These are phyloP conservation scores for Avena insularis DNA, from an alignment of 176 grass and related monocot species.

Conservation along the genomic window DNA sequence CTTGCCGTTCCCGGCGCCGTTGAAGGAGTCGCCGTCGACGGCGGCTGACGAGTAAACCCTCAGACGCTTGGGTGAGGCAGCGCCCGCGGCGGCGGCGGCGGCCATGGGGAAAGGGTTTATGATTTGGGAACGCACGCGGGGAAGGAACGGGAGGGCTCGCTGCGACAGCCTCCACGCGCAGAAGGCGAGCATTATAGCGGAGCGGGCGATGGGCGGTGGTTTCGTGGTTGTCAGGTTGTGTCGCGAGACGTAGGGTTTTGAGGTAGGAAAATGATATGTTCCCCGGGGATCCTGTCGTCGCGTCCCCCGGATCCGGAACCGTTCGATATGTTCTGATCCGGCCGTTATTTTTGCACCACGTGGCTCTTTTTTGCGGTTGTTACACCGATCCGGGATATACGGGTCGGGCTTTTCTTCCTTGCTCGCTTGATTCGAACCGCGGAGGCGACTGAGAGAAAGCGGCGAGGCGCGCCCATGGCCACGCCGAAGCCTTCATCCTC, in stretches of 20 bases:
- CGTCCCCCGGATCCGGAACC: too few relatives aligned
- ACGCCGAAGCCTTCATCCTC: too few relatives aligned
- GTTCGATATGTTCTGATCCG: too few relatives aligned
- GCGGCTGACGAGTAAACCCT: conserved; percentile 43
- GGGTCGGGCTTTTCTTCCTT: too few relatives aligned
- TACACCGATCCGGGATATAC: too few relatives aligned
- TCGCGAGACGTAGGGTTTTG: conserved; percentile 43
- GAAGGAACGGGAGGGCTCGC: conserved; percentile 58
- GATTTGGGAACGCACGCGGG: conserved; percentile 45
- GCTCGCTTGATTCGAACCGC: too few relatives aligned
- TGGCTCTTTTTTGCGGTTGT: too few relatives aligned
- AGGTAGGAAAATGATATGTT: neutral
- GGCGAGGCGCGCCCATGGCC: too few relatives aligned
- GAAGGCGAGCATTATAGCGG: conserved; percentile 52
- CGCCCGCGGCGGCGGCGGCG: conserved; percentile 18
- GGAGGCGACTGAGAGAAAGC: too few relatives aligned
- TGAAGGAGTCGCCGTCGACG: conserved; percentile 40
- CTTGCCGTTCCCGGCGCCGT: conserved; percentile 51
- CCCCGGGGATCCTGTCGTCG: too few relatives aligned
- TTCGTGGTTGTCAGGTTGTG: neutral
- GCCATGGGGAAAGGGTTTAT: conserved; percentile 60
- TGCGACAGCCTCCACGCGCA: conserved; percentile 58
- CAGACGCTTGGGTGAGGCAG: conserved; percentile 62
- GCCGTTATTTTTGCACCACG: too few relatives aligned
- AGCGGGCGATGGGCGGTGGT: neutral